Base-by-base conservation (phyloP, 1,284 basidiomycete species). In the Cryptococcus hybrid region DNA sequence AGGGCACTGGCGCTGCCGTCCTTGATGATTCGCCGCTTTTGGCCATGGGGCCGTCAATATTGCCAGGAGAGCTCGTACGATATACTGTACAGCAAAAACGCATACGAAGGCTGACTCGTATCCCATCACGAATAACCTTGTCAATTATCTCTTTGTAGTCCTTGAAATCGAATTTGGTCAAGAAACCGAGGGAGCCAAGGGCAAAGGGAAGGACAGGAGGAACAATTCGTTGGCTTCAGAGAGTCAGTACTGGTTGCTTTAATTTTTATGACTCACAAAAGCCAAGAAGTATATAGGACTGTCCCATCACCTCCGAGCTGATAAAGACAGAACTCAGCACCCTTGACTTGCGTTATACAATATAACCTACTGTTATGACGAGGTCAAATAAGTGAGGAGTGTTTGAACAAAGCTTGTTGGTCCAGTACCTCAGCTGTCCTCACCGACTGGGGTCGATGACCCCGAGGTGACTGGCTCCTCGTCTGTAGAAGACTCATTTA, bases 241-340 rank as follows among this genome's bases (percentile, higher is more conserved):
- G 7, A 18, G 39, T 59, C 36, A 64, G 56, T 54, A 13, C 8
- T 24, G 13, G 18, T 35, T 7, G 44, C 7, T 9, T 13, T n/a
- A 13, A 18, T 38, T 47, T 13, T 30, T 13, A 30, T 24, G 24
- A 64, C 71, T 67, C 46, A 75, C 73, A 99, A 99, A 38, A 99
- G 83, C 96, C 96, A 99, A 3, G 96, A 99, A 5, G 96, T 97
- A 80, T 98, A 99, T 24, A 99, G 84, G 1, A 99, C 95, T 0
- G 96, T 99, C 8, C 96, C 96, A 74, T 99, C 96, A 13, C 96
- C 96, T 47, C 96, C 96, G 59, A 96, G 87, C 88, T 94, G 66
- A 30, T 4, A 30, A 30, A 30, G 2, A 30, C 30, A 30, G 30
- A 24, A 30, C 30, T 30, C 47, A 3, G 4, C 7, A 56, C 11